Percentiles rank a stretch among this genome's conserved stretches.
These are phyloP conservation scores for Aspergillus aculeatus DNA, from an alignment of 2,329 filamentous ascomycete genomes.

Conservation along the genomic window DNA sequence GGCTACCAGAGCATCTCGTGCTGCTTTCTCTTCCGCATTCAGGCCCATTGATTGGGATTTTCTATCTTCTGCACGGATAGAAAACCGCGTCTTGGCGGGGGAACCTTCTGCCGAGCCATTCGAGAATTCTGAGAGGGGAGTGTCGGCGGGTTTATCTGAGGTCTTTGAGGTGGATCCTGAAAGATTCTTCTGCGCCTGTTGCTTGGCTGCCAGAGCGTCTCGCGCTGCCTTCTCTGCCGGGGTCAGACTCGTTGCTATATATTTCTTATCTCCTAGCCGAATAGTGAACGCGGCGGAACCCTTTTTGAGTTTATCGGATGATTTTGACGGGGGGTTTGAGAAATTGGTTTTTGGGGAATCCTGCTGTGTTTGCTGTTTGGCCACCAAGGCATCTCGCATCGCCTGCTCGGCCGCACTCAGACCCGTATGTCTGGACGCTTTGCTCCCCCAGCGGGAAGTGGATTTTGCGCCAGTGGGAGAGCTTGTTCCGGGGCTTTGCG, in stretches of 20 bases:
- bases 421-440: conserved; percentile 17
- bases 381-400: conserved; percentile 29
- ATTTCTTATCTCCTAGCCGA: neutral
- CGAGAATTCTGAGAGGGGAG: conserved; percentile 30
- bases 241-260: neutral
- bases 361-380: conserved; percentile 9
- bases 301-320: too few relatives aligned
- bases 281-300: too few relatives aligned
- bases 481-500: conserved; percentile 17
- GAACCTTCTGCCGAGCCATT: conserved; percentile 24
- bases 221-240: neutral
- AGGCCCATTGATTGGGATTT: conserved; percentile 23
- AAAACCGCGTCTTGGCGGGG: conserved; percentile 6
- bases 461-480: conserved; percentile 32
- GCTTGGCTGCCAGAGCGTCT: too few relatives aligned
- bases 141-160: conserved; percentile 6
- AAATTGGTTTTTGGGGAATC: neutral
- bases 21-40: conserved; percentile 32
- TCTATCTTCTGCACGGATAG: conserved; percentile 18
- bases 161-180: too few relatives aligned
- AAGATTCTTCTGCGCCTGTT: neutral
- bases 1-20: conserved; percentile 28
- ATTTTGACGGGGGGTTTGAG: too few relatives aligned
- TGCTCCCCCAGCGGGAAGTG: conserved; percentile 24
- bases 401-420: conserved; percentile 35